Evolutionary conservation across 441 rosid genomes (phyloP).

Genomic region (Pelargonium cotyledonis): DNA sequence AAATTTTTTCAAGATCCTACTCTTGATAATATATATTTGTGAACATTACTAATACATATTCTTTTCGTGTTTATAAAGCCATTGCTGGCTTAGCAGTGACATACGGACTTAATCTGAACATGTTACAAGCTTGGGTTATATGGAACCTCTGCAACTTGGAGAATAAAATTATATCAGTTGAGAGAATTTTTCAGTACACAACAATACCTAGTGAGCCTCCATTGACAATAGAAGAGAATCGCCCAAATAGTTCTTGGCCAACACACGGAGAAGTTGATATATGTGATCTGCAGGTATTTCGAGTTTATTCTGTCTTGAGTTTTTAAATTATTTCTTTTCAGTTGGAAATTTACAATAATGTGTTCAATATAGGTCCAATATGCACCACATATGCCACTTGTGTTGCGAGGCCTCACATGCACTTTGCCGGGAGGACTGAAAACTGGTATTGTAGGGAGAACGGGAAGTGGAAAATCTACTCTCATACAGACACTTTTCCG

Average conservation of each 20-base stretch:
- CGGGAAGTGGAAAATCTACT: conserved; percentile 92
- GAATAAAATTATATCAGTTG: conserved; percentile 80
- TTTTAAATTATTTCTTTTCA: conserved; percentile 3
- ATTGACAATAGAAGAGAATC: conserved; percentile 52
- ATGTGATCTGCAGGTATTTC: conserved; percentile 55
- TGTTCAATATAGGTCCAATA: conserved; percentile 49
- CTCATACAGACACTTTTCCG: conserved; percentile 82
- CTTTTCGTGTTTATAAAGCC: conserved; percentile 28
- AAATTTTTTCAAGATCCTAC: not conserved
- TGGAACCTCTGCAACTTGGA: conserved; percentile 61
- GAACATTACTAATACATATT: conserved; percentile 4
- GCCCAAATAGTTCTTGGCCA: conserved; percentile 61
- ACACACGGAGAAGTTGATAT: conserved; percentile 53
- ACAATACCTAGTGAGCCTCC: conserved; percentile 74
- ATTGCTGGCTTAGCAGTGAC: conserved; percentile 86
- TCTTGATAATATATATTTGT: not conserved
- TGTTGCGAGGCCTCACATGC: conserved; percentile 69
- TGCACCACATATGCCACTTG: conserved; percentile 84
- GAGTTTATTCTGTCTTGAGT: not conserved
- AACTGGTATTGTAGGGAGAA: conserved; percentile 82
- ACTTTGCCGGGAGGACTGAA: conserved; percentile 70
- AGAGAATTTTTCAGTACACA: conserved; percentile 79
- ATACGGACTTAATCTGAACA: conserved; percentile 73
- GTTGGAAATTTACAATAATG: not conserved
- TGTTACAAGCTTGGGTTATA: conserved; percentile 55